Base-by-base conservation (phyloP, 192 early-diverging fungal species). In the Helicostylum pulchrum region DNA sequence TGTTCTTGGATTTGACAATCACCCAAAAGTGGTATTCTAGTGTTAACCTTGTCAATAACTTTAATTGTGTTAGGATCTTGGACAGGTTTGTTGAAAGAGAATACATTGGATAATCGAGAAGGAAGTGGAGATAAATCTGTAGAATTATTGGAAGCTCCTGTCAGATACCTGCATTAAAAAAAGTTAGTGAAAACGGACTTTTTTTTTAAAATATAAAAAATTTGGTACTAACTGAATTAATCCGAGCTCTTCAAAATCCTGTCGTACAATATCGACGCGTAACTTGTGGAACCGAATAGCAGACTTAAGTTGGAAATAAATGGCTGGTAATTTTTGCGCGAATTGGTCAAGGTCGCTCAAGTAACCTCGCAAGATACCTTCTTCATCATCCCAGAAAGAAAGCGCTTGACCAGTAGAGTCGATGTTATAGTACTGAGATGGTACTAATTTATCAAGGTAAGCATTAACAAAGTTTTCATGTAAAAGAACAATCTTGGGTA, bases 371-470 rank as follows among this genome's bases (percentile, higher is more conserved):
- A 66, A 39, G 15, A 34, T 34, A 21, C 7, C 14, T 26, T 39
- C 44, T 7, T 19, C 44, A 31, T 66, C 64, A 23, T 57, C 64
- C 64, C 64, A 66, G 8, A 36, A 55, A 36, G 20, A 14, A 17
- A 52, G 6, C 0, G 8, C 3, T 23, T 6, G 2, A 11, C 19
- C 43, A 11, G 59, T 31, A 17, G n/a, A 26, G 1, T 30, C 5
- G 5, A 7, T 12, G n/a, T 2, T 4, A 23, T n/a, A 15, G 45
- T 64, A 53, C 21, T 64, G 59, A 10, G 39, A 31, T 12, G 58
- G 51, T 0, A 60, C 52, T 5, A 68, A 17, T 7, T 45, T 62
- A 7, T 43, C 21, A 14, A 68, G 30, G 17, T 68, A 68, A n/a
- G 49, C 12, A 19, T 43, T 42, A 32, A 60, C n/a, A 47, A 53